These are phyloP conservation scores for Tylopilus rubrobrunneus DNA, from an alignment of 768 basidiomycete species.

Conservation along the genomic window DNA sequence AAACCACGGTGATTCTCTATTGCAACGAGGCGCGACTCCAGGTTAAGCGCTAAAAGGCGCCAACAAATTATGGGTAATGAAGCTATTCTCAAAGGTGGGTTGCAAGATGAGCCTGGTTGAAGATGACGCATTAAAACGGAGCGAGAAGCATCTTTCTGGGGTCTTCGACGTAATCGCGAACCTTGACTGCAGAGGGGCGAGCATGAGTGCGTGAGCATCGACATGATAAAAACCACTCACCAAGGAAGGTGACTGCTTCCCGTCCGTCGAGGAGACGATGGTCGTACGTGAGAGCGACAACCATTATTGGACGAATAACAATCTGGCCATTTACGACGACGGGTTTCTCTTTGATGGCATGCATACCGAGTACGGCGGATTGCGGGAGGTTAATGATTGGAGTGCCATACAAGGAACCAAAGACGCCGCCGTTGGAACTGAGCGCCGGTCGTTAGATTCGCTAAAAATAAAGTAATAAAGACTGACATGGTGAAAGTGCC, in stretches of 20 bases:
- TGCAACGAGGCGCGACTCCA: neutral
- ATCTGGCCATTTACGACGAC: conserved; percentile 94
- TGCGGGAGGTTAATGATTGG: conserved; percentile 98
- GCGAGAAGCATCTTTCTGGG: conserved; percentile 86
- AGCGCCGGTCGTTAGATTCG: neutral
- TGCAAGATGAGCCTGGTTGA: neutral
- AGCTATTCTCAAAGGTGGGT: conserved; percentile 8
- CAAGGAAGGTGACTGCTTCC: conserved; percentile 96
- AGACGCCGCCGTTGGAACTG: conserved; percentile 98
- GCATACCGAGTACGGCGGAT: conserved; percentile 94
- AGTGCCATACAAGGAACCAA: conserved; percentile 96
- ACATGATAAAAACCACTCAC: conserved; percentile 42
- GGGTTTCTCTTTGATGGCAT: conserved; percentile 86
- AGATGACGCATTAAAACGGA: conserved; percentile 10
- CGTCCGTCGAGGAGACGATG: conserved; percentile 93
- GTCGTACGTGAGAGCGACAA: conserved; percentile 91
- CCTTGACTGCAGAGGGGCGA: conserved; percentile 53
- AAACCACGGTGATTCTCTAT: neutral
- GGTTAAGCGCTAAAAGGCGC: conserved; percentile 6
- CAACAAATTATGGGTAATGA: conserved; percentile 10
- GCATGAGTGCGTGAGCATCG: neutral
- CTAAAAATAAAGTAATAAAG: neutral
- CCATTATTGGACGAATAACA: conserved; percentile 96
- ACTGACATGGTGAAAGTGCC: conserved; percentile 97
- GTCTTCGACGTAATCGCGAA: conserved; percentile 94